These are phyloP conservation scores for Kalmanozyma brasiliensis DNA, from an alignment of 1,284 basidiomycete genomes.

Conservation along the genomic window DNA sequence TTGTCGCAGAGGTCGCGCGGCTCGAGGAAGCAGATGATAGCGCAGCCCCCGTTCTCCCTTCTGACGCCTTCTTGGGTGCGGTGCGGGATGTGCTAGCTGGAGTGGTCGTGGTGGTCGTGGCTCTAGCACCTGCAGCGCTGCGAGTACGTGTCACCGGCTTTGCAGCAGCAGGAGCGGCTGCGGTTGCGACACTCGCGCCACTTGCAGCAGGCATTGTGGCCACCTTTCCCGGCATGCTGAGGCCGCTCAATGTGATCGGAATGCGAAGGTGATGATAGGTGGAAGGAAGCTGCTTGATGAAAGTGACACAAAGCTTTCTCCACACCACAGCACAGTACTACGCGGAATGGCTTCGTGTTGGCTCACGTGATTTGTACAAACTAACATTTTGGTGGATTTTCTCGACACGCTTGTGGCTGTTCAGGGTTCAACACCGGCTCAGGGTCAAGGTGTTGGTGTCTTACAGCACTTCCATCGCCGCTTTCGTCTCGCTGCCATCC, in stretches of 20 bases:
- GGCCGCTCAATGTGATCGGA: neutral
- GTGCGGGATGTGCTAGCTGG: slow-evolving; percentile 9
- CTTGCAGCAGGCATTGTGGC: slow-evolving; percentile 16
- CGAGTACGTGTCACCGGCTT: slow-evolving; percentile 17
- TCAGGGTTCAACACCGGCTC: neutral
- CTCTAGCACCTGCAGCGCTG: slow-evolving; percentile 1
- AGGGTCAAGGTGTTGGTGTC: no score
- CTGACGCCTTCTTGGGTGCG: slow-evolving; percentile 1
- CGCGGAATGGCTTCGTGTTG: slow-evolving; percentile 32
- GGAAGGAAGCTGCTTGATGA: neutral
- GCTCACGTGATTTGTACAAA: slow-evolving; percentile 32
- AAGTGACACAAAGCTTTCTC: neutral
- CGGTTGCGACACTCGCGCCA: neutral
- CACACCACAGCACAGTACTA: slow-evolving; percentile 5
- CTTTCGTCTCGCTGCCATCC: neutral
- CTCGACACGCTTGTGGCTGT: no score
- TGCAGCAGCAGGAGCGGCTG: neutral
- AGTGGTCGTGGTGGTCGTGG: neutral
- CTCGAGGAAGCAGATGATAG: slow-evolving; percentile 18
- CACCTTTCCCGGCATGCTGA: slow-evolving; percentile 28
- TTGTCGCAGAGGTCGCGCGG: slow-evolving; percentile 11
- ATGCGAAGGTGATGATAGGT: neutral
- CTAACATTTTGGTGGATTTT: no score
- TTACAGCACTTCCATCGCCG: neutral
- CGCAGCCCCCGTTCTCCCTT: slow-evolving; percentile 2